These are phyloP conservation scores for Diaporthe vexans DNA, from an alignment of 2,329 filamentous ascomycete species.

Conservation along the genomic window DNA sequence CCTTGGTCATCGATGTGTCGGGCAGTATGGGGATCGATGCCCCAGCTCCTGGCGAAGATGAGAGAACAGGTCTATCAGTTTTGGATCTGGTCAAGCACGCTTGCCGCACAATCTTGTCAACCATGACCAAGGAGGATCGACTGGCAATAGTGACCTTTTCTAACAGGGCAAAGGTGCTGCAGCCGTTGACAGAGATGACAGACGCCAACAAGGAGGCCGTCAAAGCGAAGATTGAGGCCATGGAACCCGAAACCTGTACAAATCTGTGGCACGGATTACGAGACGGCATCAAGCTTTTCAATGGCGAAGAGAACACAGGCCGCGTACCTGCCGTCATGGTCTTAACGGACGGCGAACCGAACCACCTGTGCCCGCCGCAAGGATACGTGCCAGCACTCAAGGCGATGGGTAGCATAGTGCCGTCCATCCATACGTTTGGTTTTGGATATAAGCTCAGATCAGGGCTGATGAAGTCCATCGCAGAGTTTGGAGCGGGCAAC, in stretches of 20 bases:
- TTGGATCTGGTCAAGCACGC: slow-evolving; percentile 74
- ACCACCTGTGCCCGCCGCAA: slow-evolving; percentile 64
- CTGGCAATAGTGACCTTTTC: slow-evolving; percentile 71
- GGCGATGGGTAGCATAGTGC: slow-evolving; percentile 55
- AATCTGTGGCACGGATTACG: slow-evolving; percentile 72
- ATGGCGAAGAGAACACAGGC: slow-evolving; percentile 48
- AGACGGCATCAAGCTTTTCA: slow-evolving; percentile 64
- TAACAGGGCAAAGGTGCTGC: slow-evolving; percentile 57
- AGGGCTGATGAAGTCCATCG: slow-evolving; percentile 70
- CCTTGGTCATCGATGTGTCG: slow-evolving; percentile 73
- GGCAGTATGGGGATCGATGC: slow-evolving; percentile 66
- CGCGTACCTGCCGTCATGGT: slow-evolving; percentile 66
- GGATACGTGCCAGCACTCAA: slow-evolving; percentile 69
- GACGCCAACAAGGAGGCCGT: slow-evolving; percentile 58
- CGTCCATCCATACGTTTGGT: slow-evolving; percentile 67
- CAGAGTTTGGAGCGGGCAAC: slow-evolving; percentile 69
- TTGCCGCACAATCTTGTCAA: slow-evolving; percentile 68
- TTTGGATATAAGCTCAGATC: slow-evolving; percentile 66
- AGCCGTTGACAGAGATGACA: slow-evolving; percentile 63
- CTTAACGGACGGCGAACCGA: slow-evolving; percentile 69
- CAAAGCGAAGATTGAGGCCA: slow-evolving; percentile 57
- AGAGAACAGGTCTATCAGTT: slow-evolving; percentile 66
- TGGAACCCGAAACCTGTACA: slow-evolving; percentile 58
- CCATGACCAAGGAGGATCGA: slow-evolving; percentile 66
- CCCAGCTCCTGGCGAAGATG: slow-evolving; percentile 58